Evolutionary conservation across 2,329 filamentous ascomycete species (phyloP).

Genomic region (Macrophomina tecta): DNA sequence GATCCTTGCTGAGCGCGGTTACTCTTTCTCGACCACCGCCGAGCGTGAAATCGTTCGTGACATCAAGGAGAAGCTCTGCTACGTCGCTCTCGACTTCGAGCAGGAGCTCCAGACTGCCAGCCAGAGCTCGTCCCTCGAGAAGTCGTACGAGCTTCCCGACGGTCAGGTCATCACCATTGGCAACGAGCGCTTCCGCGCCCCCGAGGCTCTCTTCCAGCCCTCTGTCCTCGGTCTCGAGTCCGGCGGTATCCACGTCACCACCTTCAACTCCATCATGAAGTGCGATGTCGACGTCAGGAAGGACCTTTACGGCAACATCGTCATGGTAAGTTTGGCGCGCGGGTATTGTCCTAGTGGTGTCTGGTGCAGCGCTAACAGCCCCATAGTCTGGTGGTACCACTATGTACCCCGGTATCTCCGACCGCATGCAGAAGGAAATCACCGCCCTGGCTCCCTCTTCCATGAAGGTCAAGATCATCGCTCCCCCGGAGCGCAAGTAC

Average conservation of each 20-base stretch:
- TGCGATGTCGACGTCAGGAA: slow-evolving; percentile 99
- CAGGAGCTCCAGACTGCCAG: slow-evolving; percentile 99
- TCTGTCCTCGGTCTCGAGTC: slow-evolving; percentile 97
- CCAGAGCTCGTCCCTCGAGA: slow-evolving; percentile 98
- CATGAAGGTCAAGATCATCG: slow-evolving; percentile 99
- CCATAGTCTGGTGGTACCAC: slow-evolving; percentile 98
- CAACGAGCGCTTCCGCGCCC: slow-evolving; percentile 99
- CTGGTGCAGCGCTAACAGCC: slow-evolving; percentile 43
- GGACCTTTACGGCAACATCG: slow-evolving; percentile 99
- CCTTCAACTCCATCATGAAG: slow-evolving; percentile 99
- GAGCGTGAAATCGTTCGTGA: slow-evolving; percentile 99
- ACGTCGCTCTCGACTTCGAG: slow-evolving; percentile 99
- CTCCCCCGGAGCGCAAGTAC: slow-evolving; percentile 99
- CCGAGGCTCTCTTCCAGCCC: slow-evolving; percentile 99
- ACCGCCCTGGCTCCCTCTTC: slow-evolving; percentile 98
- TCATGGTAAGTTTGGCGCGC: slow-evolving; percentile 78
- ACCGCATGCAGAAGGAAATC: slow-evolving; percentile 99
- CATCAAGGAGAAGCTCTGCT: slow-evolving; percentile 99
- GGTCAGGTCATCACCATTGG: slow-evolving; percentile 99
- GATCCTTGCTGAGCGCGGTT: slow-evolving; percentile 98
- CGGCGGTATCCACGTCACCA: slow-evolving; percentile 99
- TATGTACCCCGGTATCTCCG: slow-evolving; percentile 99
- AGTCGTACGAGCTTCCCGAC: slow-evolving; percentile 99
- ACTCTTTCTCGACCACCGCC: slow-evolving; percentile 99
- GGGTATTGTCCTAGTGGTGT: slow-evolving; percentile 1